phyloP scores from a whole-genome alignment of 441 rosid species.

The Macaranga tanarius region DNA sequence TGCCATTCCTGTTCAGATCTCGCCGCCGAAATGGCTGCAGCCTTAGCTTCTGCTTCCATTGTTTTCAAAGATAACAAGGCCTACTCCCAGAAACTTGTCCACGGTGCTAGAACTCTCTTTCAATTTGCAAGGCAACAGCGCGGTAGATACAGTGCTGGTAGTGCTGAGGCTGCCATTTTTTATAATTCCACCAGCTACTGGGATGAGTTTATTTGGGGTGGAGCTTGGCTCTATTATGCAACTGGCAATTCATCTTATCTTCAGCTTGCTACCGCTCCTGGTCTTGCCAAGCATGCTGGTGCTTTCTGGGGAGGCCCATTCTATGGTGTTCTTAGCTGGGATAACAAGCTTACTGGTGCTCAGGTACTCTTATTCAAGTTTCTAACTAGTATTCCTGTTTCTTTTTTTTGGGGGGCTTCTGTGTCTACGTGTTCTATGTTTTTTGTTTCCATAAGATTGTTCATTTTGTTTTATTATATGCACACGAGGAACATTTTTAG shows the following conservation, averaged over 20 bases:
- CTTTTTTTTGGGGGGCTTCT: not conserved
- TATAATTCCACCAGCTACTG: constrained; percentile 70
- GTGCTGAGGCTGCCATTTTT: constrained; percentile 52
- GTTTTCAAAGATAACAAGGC: constrained; percentile 81
- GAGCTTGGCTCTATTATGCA: constrained; percentile 89
- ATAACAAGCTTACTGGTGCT: constrained; percentile 90
- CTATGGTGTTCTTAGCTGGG: constrained; percentile 88
- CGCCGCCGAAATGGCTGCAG: constrained; percentile 96
- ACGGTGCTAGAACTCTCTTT: constrained; percentile 74
- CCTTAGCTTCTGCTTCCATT: constrained; percentile 90
- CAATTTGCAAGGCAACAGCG: constrained; percentile 59
- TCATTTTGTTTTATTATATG: too few species aligned
- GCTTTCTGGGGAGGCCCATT: constrained; percentile 65
- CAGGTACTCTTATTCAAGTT: constrained; percentile 46
- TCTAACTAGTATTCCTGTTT: constrained; percentile 4
- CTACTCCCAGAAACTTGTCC: constrained; percentile 78
- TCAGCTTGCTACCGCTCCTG: constrained; percentile 53
- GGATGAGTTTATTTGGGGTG: constrained; percentile 92
- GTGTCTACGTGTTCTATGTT: too few species aligned
- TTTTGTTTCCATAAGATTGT: too few species aligned
- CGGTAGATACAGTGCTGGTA: constrained; percentile 65
- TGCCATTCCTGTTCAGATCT: constrained; percentile 72
- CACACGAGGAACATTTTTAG: too few species aligned
- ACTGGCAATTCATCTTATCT: constrained; percentile 78
- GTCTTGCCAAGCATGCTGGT: constrained; percentile 62